Conservation (phyloP, 176 grass and related monocot genomes). For the Bothriochloa decipiens region DNA sequence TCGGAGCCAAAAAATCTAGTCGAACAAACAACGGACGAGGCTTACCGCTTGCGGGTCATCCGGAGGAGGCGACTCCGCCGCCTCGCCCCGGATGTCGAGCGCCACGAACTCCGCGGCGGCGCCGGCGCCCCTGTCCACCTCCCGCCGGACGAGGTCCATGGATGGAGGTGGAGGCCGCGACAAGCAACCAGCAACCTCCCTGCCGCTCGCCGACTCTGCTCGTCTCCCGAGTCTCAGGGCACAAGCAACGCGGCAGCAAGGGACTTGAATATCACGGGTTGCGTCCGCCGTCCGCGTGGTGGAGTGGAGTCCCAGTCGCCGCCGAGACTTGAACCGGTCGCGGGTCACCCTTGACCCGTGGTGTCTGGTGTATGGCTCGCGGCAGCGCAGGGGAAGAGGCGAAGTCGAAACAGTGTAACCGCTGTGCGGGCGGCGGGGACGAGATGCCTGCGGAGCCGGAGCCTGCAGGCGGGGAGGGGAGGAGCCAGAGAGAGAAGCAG, state of each 20-base stretch:
- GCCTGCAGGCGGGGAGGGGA: background rate
- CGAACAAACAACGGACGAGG: background rate
- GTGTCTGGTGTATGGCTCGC: too few relatives aligned
- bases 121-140: constrained; percentile 15
- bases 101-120: constrained; percentile 38
- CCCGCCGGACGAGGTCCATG: constrained; percentile 43
- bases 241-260: background rate
- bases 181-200: background rate
- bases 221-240: background rate
- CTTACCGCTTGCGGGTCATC: constrained; percentile 5
- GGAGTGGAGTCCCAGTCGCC: constrained; percentile 9
- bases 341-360: background rate
- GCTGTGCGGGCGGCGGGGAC: background rate
- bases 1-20: background rate
- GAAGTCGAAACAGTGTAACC: background rate
- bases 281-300: constrained; percentile 4
- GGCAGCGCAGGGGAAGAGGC: background rate
- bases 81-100: constrained; percentile 34
- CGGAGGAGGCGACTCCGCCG: background rate
- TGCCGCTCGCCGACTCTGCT: background rate
- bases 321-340: constrained; percentile 40
- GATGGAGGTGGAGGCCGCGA: background rate
- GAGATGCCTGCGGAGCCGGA: background rate
- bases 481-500: background rate
- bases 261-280: background rate